Base-by-base conservation (phyloP, 352 stramenopile genomes). In the Phytopythium helicoides region DNA sequence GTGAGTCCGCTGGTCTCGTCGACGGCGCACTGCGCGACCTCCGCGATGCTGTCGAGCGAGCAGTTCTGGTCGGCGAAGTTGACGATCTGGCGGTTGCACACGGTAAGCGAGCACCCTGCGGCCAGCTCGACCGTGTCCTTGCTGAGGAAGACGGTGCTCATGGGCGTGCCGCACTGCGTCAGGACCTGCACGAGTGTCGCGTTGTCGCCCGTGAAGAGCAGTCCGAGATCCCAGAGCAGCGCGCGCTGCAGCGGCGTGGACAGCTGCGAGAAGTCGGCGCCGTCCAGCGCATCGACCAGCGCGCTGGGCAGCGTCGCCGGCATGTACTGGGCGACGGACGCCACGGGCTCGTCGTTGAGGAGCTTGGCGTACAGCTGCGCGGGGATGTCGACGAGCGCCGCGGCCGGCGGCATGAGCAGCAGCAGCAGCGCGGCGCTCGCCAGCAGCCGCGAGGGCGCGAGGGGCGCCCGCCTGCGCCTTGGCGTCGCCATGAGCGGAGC, bases 201-300 rank as follows among this genome's bases (percentile, higher is more conserved):
- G 25, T 39, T 31, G 22, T 31, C 40, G 31, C 28, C 31, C 3
- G 39, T 19, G 18, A 56, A 49, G 28, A 60, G n/a, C 21, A 48
- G 25, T 10, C 55, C 55, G 4, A 34, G 8, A 16, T 62, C 55
- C 55, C 55, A 62, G 15, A 62, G 51, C 42, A 62, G 38, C 28
- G 55, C 55, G 25, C 39, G 40, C 48, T 62, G 55, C 28, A 58
- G 51, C 19, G 51, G 19, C 41, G 42, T 16, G 14, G 51, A 39
- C 5, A 58, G 51, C n/a, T 23, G 35, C 8, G 31, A 36, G 33
- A 49, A 58, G 18, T 42, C 22, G 37, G 47, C 26, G 19, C 38
- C 41, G 26, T 22, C 10, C 22, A 44, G 18, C n/a, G 23, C 40
- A 3, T 26, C 14, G 1, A 22, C 37, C 33, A 49, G 33, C 21